phyloP scores from a whole-genome alignment of 2,329 filamentous ascomycete species.

The Cryoendolithus antarcticus region DNA sequence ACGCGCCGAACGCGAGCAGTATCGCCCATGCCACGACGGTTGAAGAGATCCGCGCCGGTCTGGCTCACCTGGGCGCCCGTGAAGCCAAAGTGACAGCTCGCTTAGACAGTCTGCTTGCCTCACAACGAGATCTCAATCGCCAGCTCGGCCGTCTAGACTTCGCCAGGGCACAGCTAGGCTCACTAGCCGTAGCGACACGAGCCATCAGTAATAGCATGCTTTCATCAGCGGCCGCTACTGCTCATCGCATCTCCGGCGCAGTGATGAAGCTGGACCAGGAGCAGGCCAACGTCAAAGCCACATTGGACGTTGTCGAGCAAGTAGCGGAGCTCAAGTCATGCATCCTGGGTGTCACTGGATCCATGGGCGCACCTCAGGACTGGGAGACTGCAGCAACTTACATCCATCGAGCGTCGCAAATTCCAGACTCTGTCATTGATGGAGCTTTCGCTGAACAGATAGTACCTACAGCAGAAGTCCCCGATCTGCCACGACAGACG shows the following conservation, averaged over 20 bases:
- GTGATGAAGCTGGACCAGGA: slow-evolving; percentile 83
- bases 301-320: slow-evolving; percentile 83
- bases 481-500: slow-evolving; percentile 78
- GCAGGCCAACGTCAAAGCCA: slow-evolving; percentile 82
- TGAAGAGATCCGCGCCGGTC: slow-evolving; percentile 65
- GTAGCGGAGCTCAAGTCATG: slow-evolving; percentile 95
- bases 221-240: slow-evolving; percentile 71
- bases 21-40: slow-evolving; percentile 53
- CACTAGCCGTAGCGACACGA: slow-evolving; percentile 73
- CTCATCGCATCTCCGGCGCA: slow-evolving; percentile 69
- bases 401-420: slow-evolving; percentile 66
- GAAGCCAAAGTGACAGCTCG: slow-evolving; percentile 63
- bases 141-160: slow-evolving; percentile 81
- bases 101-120: slow-evolving; percentile 64
- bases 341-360: slow-evolving; percentile 83
- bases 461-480: slow-evolving; percentile 90
- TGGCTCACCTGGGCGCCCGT: slow-evolving; percentile 61
- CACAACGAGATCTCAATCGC: slow-evolving; percentile 74
- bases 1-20: not conserved
- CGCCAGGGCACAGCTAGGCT: slow-evolving; percentile 73
- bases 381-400: slow-evolving; percentile 96
- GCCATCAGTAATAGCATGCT: slow-evolving; percentile 85
- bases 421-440: slow-evolving; percentile 67
- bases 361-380: slow-evolving; percentile 95
- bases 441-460: slow-evolving; percentile 83